Conservation (phyloP, 176 grass and related monocot genomes). For the Coix lacrymajobi region DNA sequence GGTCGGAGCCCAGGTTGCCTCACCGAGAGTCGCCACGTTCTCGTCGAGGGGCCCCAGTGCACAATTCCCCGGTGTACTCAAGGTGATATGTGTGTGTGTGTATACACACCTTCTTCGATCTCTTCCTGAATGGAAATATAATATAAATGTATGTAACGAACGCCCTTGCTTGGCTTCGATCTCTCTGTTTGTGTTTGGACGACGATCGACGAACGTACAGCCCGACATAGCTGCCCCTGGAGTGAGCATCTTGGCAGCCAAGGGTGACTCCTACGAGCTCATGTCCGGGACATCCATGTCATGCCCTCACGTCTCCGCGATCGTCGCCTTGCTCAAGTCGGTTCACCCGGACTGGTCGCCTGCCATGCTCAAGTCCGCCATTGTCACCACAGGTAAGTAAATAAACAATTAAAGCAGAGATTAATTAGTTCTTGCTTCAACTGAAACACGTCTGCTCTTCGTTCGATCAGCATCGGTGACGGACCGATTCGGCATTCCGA, state of each 20-base stretch:
- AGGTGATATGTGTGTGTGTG: neutral
- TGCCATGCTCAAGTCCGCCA: neutral
- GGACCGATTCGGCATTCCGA: slow-evolving; percentile 1
- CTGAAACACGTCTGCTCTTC: neutral
- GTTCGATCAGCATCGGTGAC: slow-evolving; percentile 14
- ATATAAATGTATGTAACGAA: no score
- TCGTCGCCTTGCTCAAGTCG: slow-evolving; percentile 25
- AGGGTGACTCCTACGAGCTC: neutral
- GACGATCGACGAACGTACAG: no score
- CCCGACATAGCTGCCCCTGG: slow-evolving; percentile 42
- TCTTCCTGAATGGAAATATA: no score
- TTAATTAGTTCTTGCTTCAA: neutral
- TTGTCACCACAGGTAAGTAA: slow-evolving; percentile 21
- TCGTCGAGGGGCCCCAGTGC: neutral
- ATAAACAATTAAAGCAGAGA: no score
- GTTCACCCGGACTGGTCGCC: slow-evolving; percentile 32
- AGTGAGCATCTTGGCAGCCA: slow-evolving; percentile 30
- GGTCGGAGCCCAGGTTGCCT: neutral
- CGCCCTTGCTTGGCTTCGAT: no score
- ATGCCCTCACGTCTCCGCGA: slow-evolving; percentile 30
- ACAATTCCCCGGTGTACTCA: neutral
- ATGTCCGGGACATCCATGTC: slow-evolving; percentile 41
- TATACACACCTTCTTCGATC: no score
- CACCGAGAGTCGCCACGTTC: neutral
- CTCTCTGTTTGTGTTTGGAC: neutral